phyloP scores from a whole-genome alignment of 345 rosid genomes.

The Lumnitzera racemosa region DNA sequence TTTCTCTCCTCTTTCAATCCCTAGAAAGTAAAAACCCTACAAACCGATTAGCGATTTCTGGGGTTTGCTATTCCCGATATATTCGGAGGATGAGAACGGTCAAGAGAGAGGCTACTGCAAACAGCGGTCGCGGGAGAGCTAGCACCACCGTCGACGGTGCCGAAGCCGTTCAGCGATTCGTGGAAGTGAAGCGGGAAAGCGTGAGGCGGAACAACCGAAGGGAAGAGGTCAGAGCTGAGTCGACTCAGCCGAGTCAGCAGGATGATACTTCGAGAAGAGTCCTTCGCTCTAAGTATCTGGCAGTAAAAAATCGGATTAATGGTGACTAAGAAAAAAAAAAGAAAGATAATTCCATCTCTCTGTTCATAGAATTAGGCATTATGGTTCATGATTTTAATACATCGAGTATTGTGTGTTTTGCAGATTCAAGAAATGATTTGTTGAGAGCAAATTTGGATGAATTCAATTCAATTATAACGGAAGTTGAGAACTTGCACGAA shows the following conservation, averaged over 20 bases:
- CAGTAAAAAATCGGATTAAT: conserved; percentile 39
- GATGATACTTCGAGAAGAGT: conserved; percentile 39
- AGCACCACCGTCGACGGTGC: background rate
- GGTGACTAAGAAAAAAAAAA: conserved; percentile 19
- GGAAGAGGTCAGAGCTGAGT: conserved; percentile 3
- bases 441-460: conserved; percentile 48
- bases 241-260: conserved; percentile 12
- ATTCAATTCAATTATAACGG: conserved; percentile 44
- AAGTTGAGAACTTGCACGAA: conserved; percentile 62
- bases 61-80: too few relatives aligned
- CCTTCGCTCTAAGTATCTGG: conserved; percentile 73
- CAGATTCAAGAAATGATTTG: conserved; percentile 73
- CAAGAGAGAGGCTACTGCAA: background rate
- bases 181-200: conserved; percentile 17
- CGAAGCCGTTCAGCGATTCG: conserved; percentile 6
- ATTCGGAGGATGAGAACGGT: too few relatives aligned
- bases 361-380: background rate
- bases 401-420: background rate
- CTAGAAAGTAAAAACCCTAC: too few relatives aligned
- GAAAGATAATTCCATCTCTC: background rate
- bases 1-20: too few relatives aligned
- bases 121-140: background rate
- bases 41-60: too few relatives aligned
- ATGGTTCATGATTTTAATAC: background rate
- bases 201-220: conserved; percentile 4